Percentiles rank a stretch among this genome's conserved stretches.
phyloP scores from a whole-genome alignment of 306 rosid genomes.

The Cicer bijugum region DNA sequence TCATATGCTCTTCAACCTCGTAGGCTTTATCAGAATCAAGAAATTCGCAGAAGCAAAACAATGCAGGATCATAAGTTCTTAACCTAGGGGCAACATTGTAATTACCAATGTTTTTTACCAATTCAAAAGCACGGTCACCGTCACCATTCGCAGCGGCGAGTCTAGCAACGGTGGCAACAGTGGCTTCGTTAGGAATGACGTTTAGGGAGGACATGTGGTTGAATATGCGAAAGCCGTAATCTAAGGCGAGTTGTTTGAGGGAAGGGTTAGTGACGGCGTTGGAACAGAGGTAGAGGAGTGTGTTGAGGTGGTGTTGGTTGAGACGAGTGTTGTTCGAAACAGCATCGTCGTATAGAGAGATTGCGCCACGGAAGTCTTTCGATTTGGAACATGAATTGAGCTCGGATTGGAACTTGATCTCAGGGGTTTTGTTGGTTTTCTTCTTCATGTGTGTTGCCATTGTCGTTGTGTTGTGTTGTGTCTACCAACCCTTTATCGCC shows the following conservation, averaged over 20 bases:
- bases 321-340: conserved; percentile 51
- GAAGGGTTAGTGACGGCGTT: conserved; percentile 57
- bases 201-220: conserved; percentile 56
- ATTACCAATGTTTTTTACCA: conserved; percentile 59
- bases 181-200: conserved; percentile 74
- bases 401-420: conserved; percentile 62
- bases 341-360: conserved; percentile 63
- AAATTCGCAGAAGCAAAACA: conserved; percentile 68
- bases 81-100: conserved; percentile 60
- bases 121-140: conserved; percentile 60
- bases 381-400: conserved; percentile 69
- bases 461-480: conserved; percentile 14
- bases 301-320: conserved; percentile 70
- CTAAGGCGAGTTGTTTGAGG: conserved; percentile 51
- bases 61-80: conserved; percentile 72
- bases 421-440: conserved; percentile 55
- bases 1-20: conserved; percentile 75
- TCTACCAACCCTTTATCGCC: neutral
- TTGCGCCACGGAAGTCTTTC: conserved; percentile 61
- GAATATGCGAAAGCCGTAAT: conserved; percentile 68
- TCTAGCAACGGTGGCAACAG: conserved; percentile 74
- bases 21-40: conserved; percentile 75
- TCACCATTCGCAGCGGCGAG: conserved; percentile 76
- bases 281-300: conserved; percentile 88
- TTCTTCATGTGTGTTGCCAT: conserved; percentile 50